Evolutionary conservation across 495 filamentous ascomycete genomes (phyloP).

Genomic region (Cudoniella acicularis): DNA sequence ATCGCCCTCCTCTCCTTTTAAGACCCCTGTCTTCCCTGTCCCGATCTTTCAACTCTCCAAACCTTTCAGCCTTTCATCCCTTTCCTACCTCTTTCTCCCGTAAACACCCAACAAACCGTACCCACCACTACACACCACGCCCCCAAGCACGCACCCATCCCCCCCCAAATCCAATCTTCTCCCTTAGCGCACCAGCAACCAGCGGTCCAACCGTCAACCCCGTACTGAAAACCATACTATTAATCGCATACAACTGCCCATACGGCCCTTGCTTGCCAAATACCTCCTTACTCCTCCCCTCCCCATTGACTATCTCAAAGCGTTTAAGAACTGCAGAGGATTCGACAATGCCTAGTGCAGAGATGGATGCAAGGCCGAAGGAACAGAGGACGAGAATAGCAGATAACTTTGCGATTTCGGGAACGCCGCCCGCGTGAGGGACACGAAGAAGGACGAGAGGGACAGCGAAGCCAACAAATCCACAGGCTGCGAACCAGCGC

Average conservation of each 20-base stretch:
- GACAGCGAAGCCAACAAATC: conserved; percentile 45
- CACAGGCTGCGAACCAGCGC: conserved; percentile 42
- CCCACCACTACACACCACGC: too few relatives aligned
- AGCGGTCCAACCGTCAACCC: conserved; percentile 52
- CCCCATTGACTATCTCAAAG: not conserved
- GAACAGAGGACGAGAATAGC: conserved; percentile 46
- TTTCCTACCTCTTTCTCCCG: too few relatives aligned
- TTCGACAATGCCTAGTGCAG: conserved; percentile 32
- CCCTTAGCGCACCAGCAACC: conserved; percentile 42
- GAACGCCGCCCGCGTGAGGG: conserved; percentile 30
- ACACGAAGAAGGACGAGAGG: conserved; percentile 50
- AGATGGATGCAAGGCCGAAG: conserved; percentile 44
- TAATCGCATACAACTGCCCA: conserved; percentile 48
- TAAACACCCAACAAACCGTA: too few relatives aligned
- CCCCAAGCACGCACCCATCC: too few relatives aligned
- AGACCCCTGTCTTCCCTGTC: too few relatives aligned
- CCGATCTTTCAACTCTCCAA: too few relatives aligned
- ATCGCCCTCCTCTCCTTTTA: too few relatives aligned
- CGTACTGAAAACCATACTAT: conserved; percentile 36
- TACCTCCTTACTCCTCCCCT: conserved; percentile 13
- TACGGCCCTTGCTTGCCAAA: conserved; percentile 45
- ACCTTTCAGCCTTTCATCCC: too few relatives aligned
- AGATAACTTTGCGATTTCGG: conserved; percentile 38
- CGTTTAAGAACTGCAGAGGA: conserved; percentile 26
- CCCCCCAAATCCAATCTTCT: conserved; percentile 46